Conservation (phyloP, 2,329 filamentous ascomycete genomes). For the Mycogone perniciosa region DNA sequence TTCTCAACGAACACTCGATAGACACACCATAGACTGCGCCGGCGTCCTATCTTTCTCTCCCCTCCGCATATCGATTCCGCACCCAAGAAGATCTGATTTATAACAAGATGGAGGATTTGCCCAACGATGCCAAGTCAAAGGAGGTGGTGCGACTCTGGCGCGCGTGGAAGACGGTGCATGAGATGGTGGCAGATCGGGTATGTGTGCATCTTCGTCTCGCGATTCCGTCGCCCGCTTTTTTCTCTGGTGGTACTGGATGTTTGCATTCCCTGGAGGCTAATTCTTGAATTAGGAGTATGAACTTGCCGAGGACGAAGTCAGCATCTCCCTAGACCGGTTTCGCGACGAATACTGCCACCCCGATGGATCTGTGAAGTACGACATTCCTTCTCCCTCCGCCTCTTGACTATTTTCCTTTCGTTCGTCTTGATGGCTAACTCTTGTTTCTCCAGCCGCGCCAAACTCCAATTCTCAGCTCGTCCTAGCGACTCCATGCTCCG, state of each 20-base stretch:
- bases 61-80: background rate
- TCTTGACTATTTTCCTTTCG: conserved; percentile 1
- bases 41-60: background rate
- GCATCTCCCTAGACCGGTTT: conserved; percentile 80
- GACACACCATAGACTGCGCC: background rate
- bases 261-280: background rate
- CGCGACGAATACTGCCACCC: conserved; percentile 62
- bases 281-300: conserved; percentile 71
- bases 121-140: conserved; percentile 46
- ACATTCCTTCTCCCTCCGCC: conserved; percentile 1
- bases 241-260: background rate
- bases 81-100: background rate
- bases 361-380: conserved; percentile 72
- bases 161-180: conserved; percentile 85
- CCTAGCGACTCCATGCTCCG: conserved; percentile 78
- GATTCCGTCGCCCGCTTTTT: background rate
- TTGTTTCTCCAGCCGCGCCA: conserved; percentile 56
- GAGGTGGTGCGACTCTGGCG: conserved; percentile 73
- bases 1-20: background rate
- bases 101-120: conserved; percentile 34
- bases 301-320: conserved; percentile 80
- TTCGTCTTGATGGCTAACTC: conserved; percentile 1
- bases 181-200: conserved; percentile 92
- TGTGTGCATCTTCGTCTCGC: conserved; percentile 23
- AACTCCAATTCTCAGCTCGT: conserved; percentile 81